Percentiles rank a stretch among this genome's conserved stretches.
phyloP scores from a whole-genome alignment of 352 stramenopile species.

The Globisporangium heterothallicum region DNA sequence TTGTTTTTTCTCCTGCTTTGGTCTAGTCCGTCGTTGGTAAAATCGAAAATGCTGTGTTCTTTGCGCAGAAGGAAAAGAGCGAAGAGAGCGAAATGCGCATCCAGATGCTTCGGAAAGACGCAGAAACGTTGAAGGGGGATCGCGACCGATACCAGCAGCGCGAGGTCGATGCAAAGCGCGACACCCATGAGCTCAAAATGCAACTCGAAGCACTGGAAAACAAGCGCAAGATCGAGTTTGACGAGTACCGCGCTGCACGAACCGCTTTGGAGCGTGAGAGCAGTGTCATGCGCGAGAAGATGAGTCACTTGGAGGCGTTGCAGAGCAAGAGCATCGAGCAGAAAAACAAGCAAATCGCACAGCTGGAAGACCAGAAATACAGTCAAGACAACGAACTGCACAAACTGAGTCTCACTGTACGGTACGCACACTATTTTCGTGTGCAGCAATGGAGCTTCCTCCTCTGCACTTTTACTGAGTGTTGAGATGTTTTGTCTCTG shows the following conservation, averaged over 20 bases:
- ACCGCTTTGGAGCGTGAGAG: slow-evolving; percentile 52
- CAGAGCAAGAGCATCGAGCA: slow-evolving; percentile 39
- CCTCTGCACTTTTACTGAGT: too few species aligned
- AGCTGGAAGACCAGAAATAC: slow-evolving; percentile 65
- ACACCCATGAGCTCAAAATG: slow-evolving; percentile 57
- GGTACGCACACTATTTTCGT: too few species aligned
- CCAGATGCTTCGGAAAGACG: slow-evolving; percentile 38
- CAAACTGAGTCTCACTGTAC: slow-evolving; percentile 28
- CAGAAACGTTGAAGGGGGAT: slow-evolving; percentile 43
- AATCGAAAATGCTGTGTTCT: not conserved
- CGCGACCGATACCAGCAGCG: slow-evolving; percentile 55
- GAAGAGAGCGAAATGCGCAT: slow-evolving; percentile 50
- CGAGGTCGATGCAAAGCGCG: slow-evolving; percentile 49
- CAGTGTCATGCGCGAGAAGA: slow-evolving; percentile 43
- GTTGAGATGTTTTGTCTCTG: not conserved
- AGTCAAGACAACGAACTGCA: slow-evolving; percentile 49
- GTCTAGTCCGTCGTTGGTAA: not conserved
- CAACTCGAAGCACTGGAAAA: slow-evolving; percentile 70
- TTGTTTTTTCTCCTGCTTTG: not conserved
- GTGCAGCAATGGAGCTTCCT: too few species aligned
- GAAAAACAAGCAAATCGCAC: slow-evolving; percentile 45
- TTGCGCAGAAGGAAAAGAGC: slow-evolving; percentile 32
- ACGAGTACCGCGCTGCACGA: slow-evolving; percentile 52
- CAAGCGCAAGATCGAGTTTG: slow-evolving; percentile 51
- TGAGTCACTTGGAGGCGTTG: slow-evolving; percentile 38